phyloP scores from a whole-genome alignment of 2,329 filamentous ascomycete genomes.

The Cladophialophora chaetospira region DNA sequence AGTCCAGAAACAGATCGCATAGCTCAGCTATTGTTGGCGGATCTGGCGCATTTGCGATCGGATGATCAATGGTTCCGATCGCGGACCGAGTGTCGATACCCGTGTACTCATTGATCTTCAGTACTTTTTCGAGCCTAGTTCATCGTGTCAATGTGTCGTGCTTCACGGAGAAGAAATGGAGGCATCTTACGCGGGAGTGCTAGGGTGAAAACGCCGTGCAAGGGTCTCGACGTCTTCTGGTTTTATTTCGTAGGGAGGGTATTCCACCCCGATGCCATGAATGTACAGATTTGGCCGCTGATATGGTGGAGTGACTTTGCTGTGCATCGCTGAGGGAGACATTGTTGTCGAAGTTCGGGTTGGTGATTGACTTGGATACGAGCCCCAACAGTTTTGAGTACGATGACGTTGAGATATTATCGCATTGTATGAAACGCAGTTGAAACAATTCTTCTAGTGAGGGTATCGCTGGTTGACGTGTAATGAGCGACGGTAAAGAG shows the following conservation, averaged over 20 bases:
- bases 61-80: conserved; percentile 63
- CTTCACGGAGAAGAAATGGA: background rate
- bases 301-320: conserved; percentile 41
- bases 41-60: conserved; percentile 57
- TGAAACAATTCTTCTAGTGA: conserved; percentile 14
- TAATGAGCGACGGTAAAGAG: conserved; percentile 11
- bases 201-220: conserved; percentile 60
- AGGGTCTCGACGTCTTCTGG: conserved; percentile 56
- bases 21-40: conserved; percentile 35
- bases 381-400: conserved; percentile 19
- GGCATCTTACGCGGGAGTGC: conserved; percentile 58
- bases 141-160: background rate
- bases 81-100: conserved; percentile 66
- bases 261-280: conserved; percentile 60
- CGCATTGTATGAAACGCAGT: conserved; percentile 18
- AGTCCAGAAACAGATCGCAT: conserved; percentile 34
- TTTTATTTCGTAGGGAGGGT: conserved; percentile 59
- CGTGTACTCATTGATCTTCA: conserved; percentile 65
- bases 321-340: conserved; percentile 34
- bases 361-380: conserved; percentile 1
- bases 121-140: conserved; percentile 62
- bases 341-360: conserved; percentile 22
- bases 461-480: background rate
- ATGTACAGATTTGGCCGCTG: conserved; percentile 53
- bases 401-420: conserved; percentile 15